Percentiles rank a stretch among this genome's conserved stretches.
Evolutionary conservation across 2,329 filamentous ascomycete genomes (phyloP).

Genomic region (Fusarium oxysporum): DNA sequence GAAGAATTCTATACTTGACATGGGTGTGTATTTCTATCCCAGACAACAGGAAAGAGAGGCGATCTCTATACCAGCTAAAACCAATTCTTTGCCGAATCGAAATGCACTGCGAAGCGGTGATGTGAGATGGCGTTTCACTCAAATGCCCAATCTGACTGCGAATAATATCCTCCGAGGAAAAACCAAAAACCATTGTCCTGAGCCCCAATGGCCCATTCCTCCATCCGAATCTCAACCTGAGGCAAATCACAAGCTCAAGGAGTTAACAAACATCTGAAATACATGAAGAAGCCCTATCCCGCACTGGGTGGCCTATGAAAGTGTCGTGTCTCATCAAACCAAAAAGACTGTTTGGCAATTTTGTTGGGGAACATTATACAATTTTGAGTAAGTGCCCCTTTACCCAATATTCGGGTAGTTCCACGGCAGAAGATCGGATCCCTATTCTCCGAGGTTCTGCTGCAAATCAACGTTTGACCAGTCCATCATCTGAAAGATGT

Average conservation of each 20-base stretch:
- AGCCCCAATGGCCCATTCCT: slow-evolving; percentile 3
- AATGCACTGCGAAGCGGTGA: slow-evolving; percentile 20
- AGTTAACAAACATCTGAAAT: slow-evolving; percentile 35
- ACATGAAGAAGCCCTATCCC: slow-evolving; percentile 38
- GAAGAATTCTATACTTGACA: neutral
- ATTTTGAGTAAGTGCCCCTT: slow-evolving; percentile 33
- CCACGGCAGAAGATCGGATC: neutral
- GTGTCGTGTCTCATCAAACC: slow-evolving; percentile 43
- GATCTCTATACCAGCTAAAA: slow-evolving; percentile 43
- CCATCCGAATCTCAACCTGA: neutral
- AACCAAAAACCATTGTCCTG: neutral
- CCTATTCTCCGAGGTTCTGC: slow-evolving; percentile 49
- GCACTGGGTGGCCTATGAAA: slow-evolving; percentile 29
- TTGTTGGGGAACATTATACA: slow-evolving; percentile 36
- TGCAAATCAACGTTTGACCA: slow-evolving; percentile 54
- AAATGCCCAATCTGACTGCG: slow-evolving; percentile 40
- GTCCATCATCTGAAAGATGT: slow-evolving; percentile 61
- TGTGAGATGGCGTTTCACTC: slow-evolving; percentile 18
- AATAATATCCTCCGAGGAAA: slow-evolving; percentile 7
- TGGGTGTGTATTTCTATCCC: slow-evolving; percentile 43
- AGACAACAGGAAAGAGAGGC: slow-evolving; percentile 35
- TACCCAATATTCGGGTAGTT: slow-evolving; percentile 6
- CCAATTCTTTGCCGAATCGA: slow-evolving; percentile 37
- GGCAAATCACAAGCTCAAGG: slow-evolving; percentile 30
- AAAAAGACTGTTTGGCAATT: slow-evolving; percentile 34